Percentiles rank a stretch among this genome's conserved stretches.
These are phyloP conservation scores for Noccaea bulbosa DNA, from an alignment of 345 rosid species.

Conservation along the genomic window DNA sequence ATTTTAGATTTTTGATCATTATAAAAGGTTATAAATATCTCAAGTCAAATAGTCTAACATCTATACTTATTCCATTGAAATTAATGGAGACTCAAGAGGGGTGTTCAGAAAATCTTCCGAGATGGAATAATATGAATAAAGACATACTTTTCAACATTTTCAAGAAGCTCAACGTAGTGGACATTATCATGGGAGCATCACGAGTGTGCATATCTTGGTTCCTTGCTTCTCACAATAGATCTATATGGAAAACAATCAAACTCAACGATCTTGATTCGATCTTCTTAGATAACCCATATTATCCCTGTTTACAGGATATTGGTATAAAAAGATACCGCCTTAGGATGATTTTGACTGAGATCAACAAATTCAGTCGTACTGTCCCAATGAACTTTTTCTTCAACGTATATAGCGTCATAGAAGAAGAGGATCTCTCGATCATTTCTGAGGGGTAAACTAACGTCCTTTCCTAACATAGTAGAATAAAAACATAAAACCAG, in stretches of 20 bases:
- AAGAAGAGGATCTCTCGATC: background rate
- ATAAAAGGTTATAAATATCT: too few relatives aligned
- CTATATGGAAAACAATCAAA: constrained; percentile 16
- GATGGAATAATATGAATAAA: constrained; percentile 15
- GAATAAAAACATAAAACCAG: background rate
- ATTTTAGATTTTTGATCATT: too few relatives aligned
- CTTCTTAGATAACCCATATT: background rate
- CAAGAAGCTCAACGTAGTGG: background rate
- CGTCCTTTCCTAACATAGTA: too few relatives aligned
- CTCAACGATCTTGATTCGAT: background rate
- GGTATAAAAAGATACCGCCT: background rate
- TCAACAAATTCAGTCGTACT: background rate
- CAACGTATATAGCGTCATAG: background rate
- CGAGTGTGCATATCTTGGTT: constrained; percentile 19
- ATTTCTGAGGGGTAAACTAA: background rate
- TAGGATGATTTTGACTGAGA: background rate
- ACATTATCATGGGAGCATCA: constrained; percentile 9
- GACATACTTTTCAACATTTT: constrained; percentile 12
- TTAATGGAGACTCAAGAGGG: constrained; percentile 7
- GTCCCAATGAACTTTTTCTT: background rate
- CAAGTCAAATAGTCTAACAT: background rate
- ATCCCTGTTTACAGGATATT: too few relatives aligned
- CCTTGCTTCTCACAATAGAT: constrained; percentile 19
- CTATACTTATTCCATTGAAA: background rate
- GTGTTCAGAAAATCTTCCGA: background rate